Base-by-base conservation (phyloP, 495 filamentous ascomycete species). In the Penicillium desertorum region DNA sequence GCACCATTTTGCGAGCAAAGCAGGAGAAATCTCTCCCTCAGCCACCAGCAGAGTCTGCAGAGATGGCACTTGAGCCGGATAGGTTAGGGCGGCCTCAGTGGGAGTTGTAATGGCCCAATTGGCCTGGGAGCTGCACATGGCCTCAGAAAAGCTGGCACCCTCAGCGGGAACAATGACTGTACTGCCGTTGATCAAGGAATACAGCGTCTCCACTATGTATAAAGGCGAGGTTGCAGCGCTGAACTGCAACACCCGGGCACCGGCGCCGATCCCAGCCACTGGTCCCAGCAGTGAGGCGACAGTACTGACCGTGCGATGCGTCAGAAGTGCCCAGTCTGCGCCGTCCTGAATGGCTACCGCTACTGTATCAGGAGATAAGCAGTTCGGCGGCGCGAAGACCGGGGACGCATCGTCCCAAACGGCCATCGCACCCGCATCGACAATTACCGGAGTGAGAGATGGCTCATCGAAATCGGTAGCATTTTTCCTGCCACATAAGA, bases 161-260 rank as follows among this genome's bases (percentile, higher is more conserved):
- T 27, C 32, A 11, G 46, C 12, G 16, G 46, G 46, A 27, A 49
- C 16, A n/a, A 49, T n/a, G 46, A 49, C 5, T 22, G 27, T 49
- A 30, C 46, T 30, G 29, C 46, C 46, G 29, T 32, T 29, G 22
- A 49, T 49, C 22, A 49, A 30, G 29, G 46, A 29, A 32, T 29
- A 49, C 46, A 49, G 46, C 46, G 46, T 49, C 29, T 49, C 46
- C 22, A 22, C 46, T 30, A 49, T n/a, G 46, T 49, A 49, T 25
- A 49, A 32, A 32, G 46, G 46, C 29, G 46, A 49, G 29, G 22
- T 32, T 16, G 14, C 22, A 17, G 46, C 16, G 25, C 46, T 49
- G 46, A 49, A 32, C 46, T 49, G 46, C 46, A 49, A 30, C 23
- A 22, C 46, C 14, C 46, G 46, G n/a, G 46, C 32, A 27, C 19